Conservation (phyloP, 1,139 yeast genomes). For the Protomyces lactucae-debilis region DNA sequence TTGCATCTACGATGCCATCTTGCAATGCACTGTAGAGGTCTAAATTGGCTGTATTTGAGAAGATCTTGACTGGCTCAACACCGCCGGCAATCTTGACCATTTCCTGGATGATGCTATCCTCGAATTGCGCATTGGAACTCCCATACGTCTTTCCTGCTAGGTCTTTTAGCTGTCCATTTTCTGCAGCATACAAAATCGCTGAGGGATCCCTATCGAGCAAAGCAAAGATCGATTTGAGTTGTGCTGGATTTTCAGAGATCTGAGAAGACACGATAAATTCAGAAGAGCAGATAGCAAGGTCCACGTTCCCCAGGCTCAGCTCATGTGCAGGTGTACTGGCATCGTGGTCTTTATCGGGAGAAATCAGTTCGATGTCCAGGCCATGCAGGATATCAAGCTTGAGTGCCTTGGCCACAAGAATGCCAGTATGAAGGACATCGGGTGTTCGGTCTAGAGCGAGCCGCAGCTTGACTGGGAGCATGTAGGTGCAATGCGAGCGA, state of each 20-base stretch:
- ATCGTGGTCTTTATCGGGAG: background rate
- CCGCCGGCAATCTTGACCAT: conserved; percentile 15
- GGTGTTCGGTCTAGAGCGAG: conserved; percentile 21
- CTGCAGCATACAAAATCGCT: background rate
- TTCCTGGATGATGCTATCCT: conserved; percentile 1
- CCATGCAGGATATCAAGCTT: conserved; percentile 1
- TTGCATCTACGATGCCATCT: conserved; percentile 1
- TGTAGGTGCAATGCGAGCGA: too few relatives aligned
- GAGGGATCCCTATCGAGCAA: conserved; percentile 13
- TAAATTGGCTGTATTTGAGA: conserved; percentile 3
- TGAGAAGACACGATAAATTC: conserved; percentile 9
- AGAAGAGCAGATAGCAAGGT: conserved; percentile 13
- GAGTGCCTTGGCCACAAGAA: conserved; percentile 5
- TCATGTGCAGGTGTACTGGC: conserved; percentile 9
- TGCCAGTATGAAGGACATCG: conserved; percentile 1
- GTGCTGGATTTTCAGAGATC: background rate
- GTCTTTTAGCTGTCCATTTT: background rate
- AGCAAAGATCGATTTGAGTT: conserved; percentile 13
- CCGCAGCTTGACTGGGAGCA: background rate
- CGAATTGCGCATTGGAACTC: conserved; percentile 11
- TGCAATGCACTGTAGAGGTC: conserved; percentile 5
- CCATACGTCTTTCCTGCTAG: conserved; percentile 14
- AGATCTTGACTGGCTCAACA: background rate
- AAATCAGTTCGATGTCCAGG: background rate
- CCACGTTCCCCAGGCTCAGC: conserved; percentile 1